Conservation (phyloP, 805 yeast species). For the Spathaspora arborariae region DNA sequence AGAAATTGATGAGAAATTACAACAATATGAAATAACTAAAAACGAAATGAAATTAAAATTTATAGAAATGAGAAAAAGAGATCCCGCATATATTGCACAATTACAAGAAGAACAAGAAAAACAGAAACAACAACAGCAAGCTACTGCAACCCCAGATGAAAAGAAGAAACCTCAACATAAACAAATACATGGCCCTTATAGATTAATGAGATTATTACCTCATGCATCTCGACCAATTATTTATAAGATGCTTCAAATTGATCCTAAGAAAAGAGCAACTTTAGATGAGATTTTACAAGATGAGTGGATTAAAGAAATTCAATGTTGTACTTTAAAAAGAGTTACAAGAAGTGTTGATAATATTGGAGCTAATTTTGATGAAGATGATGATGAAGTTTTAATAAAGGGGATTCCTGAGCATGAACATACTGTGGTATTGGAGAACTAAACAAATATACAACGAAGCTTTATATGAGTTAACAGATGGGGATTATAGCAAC, state of each 20-base stretch:
- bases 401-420: slow-evolving; percentile 37
- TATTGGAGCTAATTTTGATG: slow-evolving; percentile 25
- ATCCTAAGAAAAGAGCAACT: slow-evolving; percentile 60
- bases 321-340: slow-evolving; percentile 51
- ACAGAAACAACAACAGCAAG: slow-evolving; percentile 1
- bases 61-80: slow-evolving; percentile 16
- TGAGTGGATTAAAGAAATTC: slow-evolving; percentile 66
- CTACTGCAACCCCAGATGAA: slow-evolving; percentile 3
- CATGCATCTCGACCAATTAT: slow-evolving; percentile 79
- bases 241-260: slow-evolving; percentile 60
- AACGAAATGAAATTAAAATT: slow-evolving; percentile 31
- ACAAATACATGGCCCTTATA: slow-evolving; percentile 77
- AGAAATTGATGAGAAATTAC: slow-evolving; percentile 34
- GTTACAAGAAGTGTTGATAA: slow-evolving; percentile 16
- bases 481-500: neutral
- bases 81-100: slow-evolving; percentile 7
- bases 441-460: slow-evolving; percentile 4
- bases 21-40: slow-evolving; percentile 33
- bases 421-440: slow-evolving; percentile 36
- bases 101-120: slow-evolving; percentile 9
- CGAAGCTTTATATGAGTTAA: neutral
- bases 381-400: slow-evolving; percentile 33
- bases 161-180: slow-evolving; percentile 41
- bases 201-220: slow-evolving; percentile 75
- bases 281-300: slow-evolving; percentile 63